A percentile compares a stretch with the other conserved stretches of the same genome.
These are phyloP conservation scores for Trapa bicornis DNA, from an alignment of 345 rosid genomes.

Conservation along the genomic window DNA sequence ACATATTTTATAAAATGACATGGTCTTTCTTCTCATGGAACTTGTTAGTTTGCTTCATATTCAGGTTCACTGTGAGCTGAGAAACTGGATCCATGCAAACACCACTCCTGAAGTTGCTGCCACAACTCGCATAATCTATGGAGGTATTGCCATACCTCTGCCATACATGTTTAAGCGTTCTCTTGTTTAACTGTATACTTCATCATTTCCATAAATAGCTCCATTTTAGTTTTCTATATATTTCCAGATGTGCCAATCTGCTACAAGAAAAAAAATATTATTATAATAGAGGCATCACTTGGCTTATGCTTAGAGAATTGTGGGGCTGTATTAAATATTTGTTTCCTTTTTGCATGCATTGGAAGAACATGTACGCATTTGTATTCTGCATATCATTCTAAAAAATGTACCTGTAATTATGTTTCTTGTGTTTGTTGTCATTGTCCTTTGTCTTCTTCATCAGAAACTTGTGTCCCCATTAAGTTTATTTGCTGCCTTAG, in stretches of 20 bases:
- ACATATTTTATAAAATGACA: not conserved
- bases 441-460: not conserved
- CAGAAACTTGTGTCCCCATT: not conserved
- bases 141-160: slow-evolving; percentile 41
- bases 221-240: not conserved
- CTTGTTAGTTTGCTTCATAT: slow-evolving; percentile 3
- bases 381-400: not conserved
- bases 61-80: slow-evolving; percentile 68
- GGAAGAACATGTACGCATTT: not conserved
- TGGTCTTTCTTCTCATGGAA: not conserved
- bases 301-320: not conserved
- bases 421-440: not conserved
- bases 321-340: not conserved
- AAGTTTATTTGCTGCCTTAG: slow-evolving; percentile 17
- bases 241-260: not conserved
- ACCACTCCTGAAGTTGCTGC: slow-evolving; percentile 59
- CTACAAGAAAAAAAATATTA: not conserved
- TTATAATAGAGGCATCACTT: not conserved
- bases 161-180: not conserved
- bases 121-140: slow-evolving; percentile 68
- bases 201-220: not conserved
- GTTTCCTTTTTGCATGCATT: not conserved
- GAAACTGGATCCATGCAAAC: slow-evolving; percentile 76
- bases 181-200: not conserved
- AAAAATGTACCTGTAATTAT: not conserved